A percentile compares a stretch with the other conserved stretches of the same genome.
phyloP scores from a whole-genome alignment of 495 filamentous ascomycete genomes.

The Pseudevernia furfuracea region DNA sequence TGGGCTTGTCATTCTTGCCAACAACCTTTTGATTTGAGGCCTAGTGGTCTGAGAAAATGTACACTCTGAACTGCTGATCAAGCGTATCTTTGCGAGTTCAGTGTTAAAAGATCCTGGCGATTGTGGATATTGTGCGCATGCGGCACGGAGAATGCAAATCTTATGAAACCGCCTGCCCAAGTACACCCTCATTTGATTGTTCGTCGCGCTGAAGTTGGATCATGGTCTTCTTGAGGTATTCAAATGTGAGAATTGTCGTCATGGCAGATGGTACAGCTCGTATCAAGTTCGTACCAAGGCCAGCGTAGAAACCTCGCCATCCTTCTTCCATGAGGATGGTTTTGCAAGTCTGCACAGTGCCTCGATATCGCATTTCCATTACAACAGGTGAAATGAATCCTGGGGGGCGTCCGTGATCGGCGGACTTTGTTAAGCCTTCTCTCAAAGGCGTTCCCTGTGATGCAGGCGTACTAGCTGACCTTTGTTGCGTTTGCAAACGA shows the following conservation, averaged over 20 bases:
- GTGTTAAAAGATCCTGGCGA: background rate
- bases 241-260: constrained; percentile 96
- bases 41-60: too few species aligned
- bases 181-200: constrained; percentile 29
- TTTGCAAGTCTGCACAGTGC: constrained; percentile 71
- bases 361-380: constrained; percentile 64
- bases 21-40: background rate
- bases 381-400: constrained; percentile 48
- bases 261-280: constrained; percentile 90
- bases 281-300: constrained; percentile 97
- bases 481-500: constrained; percentile 75
- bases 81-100: too few species aligned
- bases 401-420: constrained; percentile 37
- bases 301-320: constrained; percentile 93
- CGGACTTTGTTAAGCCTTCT: constrained; percentile 30
- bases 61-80: background rate
- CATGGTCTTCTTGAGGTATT: constrained; percentile 64
- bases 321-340: constrained; percentile 87
- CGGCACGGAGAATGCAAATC: background rate
- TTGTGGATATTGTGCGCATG: background rate
- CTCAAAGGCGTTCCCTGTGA: constrained; percentile 30
- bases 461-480: constrained; percentile 55
- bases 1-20: background rate
- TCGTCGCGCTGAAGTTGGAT: constrained; percentile 45
- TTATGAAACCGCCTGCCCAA: constrained; percentile 15